Evolutionary conservation across 805 yeast species (phyloP), one percentile per base, ranked within the genome.

Genomic region (Metschnikowia colocasiae): DNA sequence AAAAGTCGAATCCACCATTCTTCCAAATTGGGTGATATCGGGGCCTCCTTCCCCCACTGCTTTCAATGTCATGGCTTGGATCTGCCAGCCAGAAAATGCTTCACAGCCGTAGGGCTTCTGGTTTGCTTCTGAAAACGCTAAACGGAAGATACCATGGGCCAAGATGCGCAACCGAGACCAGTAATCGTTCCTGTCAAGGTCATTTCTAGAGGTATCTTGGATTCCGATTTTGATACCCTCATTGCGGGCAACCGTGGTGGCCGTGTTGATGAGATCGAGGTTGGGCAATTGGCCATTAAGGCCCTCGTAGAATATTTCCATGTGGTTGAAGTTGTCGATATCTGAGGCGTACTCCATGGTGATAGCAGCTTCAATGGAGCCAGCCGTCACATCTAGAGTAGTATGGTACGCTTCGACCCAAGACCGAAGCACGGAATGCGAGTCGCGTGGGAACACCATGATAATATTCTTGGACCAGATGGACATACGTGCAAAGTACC

Each of bases 401-500:
- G 87, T 82, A 60, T 94, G 98, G 64, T 94, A 94, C 0, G 95
- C 96, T 50, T 86, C 88, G 7, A 92, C 97, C 98, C 98, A 94
- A 3, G 82, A 70, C 49, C 96, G 73, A 48, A 92, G 70, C 1
- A 94, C 80, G 26, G 73, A 70, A 38, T 79, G 79, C 1, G 85
- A 80, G 59, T 90, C 81, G 43, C 82, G 80, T 3, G 96, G 90
- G 43, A 89, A 78, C 23, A 91, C 96, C 36, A 94, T 69, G 23
- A 94, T 86, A 53, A 94, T 83, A 60, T 91, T 95, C 61, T 94
- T 94, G 19, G 96, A 88, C 99, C 98, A 94, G 9, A 94, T 80
- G 6, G 96, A 85, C 86, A 95, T 82, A 54, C 89, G 75, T 36
- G 82, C 76, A 63, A 92, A 86, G 67, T 85, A 92, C 52, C 91